Base-by-base conservation (phyloP, 805 yeast species). In the Kluyveromyces starmeri region DNA sequence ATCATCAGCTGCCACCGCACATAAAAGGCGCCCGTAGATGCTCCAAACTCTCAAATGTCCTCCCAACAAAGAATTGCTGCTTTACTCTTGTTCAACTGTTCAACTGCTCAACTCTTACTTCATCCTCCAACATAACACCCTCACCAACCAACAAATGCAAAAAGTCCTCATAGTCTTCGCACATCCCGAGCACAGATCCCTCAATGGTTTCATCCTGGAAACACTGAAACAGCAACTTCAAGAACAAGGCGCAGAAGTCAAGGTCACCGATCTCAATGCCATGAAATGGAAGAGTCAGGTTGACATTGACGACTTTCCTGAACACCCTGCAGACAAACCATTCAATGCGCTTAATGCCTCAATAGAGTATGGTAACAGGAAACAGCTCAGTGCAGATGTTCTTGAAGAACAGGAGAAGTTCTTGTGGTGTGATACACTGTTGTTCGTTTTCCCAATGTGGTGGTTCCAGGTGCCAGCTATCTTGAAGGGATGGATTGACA, bases 381-480 rank as follows among this genome's bases (percentile, higher is more conserved):
- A 42, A 10, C 19, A 28, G n/a, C 33, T 54, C 19, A 51, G 59
- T n/a, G 41, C 34, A 2, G 60, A 55, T 34, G 58, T 54, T 12
- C 25, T 41, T 16, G 40, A 23, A 4, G 59, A 50, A 31, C 60
- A 55, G 28, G 45, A 49, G 26, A 55, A 55, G 26, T 37, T 51
- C 5, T 20, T 33, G 14, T 55, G 59, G 59, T 55, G 56, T 8
- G 59, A 54, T 33, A n/a, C 37, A 6, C 39, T 54, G 8, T 41
- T 55, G 17, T 43, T 51, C 21, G 50, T 43, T 25, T 53, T 53
- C 40, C 58, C 59, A 13, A 12, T 50, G 2, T 55, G 59, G 59
- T 55, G 59, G 59, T 53, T 38, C 34, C 22, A 40, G 4, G 42
- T 54, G 52, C 59, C 56, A 10, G 56, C 58, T n/a, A 52, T 52